Base-by-base conservation (phyloP, 2,329 filamentous ascomycete genomes). In the Fusarium penzigii region DNA sequence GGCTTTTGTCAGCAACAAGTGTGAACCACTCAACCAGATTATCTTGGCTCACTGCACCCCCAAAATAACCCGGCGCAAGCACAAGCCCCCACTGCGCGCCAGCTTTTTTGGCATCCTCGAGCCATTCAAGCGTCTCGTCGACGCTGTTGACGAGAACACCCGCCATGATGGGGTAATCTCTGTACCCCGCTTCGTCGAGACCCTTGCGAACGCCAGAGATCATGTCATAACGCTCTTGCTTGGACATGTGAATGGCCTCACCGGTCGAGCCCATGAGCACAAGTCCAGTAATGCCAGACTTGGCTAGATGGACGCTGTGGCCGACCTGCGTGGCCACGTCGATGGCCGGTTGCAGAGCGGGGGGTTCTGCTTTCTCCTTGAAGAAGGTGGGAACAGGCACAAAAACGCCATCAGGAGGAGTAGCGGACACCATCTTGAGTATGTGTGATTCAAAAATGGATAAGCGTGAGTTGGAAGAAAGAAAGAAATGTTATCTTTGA, bases 361-460 rank as follows among this genome's bases (percentile, higher is more conserved):
- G 49, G 34, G 44, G 17, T 34, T 46, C 41, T 14, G 39, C 80
- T 71, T 68, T 75, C 36, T 53, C 39, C 29, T 55, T 76, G 72
- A 85, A 86, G 73, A 87, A 86, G 42, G 84, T 87, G 6, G 83
- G 83, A 42, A 84, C 77, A 42, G 81, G 80, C 51, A 83, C 80
- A 62, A 80, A 83, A 61, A 83, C 77, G 57, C 81, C 80, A 36
- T 76, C 74, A 10, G 79, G 78, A 39, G 79, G 79, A 43, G 66
- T 46, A 38, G 29, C 25, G 43, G 49, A 29, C 32, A 39, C 29
- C 49, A 51, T 51, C 6, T 41, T 46, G 20, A 39, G 20, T 25
- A 25, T 25, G 20, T 25, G 20, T 25, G 20, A 9, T 43, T 29
- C 16, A 12, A 56, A 34, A 6, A 42, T 41, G 62, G 64, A 32